phyloP scores from a whole-genome alignment of 2,329 filamentous ascomycete genomes.

The Apiospora rasikravindrae region DNA sequence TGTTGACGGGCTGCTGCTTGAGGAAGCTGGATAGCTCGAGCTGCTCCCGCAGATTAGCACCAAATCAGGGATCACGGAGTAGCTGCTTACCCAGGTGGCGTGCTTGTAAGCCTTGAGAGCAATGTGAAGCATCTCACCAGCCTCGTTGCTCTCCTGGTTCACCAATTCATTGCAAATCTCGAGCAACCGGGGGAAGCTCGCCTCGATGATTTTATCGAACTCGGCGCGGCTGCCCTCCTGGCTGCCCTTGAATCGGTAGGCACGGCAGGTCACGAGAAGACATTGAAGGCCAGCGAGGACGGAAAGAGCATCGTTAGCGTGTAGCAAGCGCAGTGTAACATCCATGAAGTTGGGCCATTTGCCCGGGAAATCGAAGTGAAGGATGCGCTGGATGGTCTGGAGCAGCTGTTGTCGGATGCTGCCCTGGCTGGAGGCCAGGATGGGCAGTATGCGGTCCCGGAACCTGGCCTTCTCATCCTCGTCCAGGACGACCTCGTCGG shows the following conservation, averaged over 20 bases:
- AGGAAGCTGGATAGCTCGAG: slow-evolving; percentile 84
- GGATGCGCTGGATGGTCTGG: slow-evolving; percentile 91
- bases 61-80: slow-evolving; percentile 13
- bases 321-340: slow-evolving; percentile 86
- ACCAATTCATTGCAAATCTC: slow-evolving; percentile 87
- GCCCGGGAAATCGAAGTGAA: slow-evolving; percentile 93
- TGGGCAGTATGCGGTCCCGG: slow-evolving; percentile 84
- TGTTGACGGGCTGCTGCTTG: slow-evolving; percentile 80
- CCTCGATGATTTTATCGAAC: slow-evolving; percentile 92
- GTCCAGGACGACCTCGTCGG: slow-evolving; percentile 75
- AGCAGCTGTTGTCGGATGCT: slow-evolving; percentile 91
- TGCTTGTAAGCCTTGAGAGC: slow-evolving; percentile 98
- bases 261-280: slow-evolving; percentile 89
- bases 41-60: slow-evolving; percentile 48
- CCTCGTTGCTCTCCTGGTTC: slow-evolving; percentile 89
- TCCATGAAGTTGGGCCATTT: slow-evolving; percentile 95
- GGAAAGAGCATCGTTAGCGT: slow-evolving; percentile 82
- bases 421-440: slow-evolving; percentile 80
- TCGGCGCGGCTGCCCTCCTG: slow-evolving; percentile 79
- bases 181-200: slow-evolving; percentile 86
- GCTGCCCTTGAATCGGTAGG: slow-evolving; percentile 88
- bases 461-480: slow-evolving; percentile 90
- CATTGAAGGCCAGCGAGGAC: slow-evolving; percentile 95
- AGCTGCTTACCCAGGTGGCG: slow-evolving; percentile 81
- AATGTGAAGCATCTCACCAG: slow-evolving; percentile 94